Base-by-base conservation (phyloP, 805 yeast genomes). In the Candida morakotiae region DNA sequence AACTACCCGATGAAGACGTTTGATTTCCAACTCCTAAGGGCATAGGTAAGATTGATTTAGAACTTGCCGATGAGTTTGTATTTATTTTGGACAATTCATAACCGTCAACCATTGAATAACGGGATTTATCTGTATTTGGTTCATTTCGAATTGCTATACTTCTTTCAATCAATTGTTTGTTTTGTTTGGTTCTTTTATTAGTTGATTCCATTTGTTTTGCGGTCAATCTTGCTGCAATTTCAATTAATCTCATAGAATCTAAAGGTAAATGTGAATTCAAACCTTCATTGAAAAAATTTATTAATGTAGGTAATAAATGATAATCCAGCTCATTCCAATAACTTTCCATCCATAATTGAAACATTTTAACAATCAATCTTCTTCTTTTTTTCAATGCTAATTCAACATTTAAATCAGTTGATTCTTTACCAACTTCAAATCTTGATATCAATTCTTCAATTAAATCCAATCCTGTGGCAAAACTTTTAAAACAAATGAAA, bases 301-400 rank as follows among this genome's bases (percentile, higher is more conserved):
- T 71, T 50, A 87, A 62, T 0, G 87, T 81, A 9, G 93, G 77
- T 31, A 88, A 61, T 27, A 81, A 64, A 18, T 58, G 60, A 43
- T 73, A 75, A 55, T 88, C 95, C 5, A 59, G 38, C 29, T 71
- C 68, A 44, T 80, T 77, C 96, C 96, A 91, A 55, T 83, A 88
- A 35, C 93, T 81, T 57, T 87, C 95, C 57, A 91, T 62, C 98
- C 98, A 91, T 24, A 77, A 65, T 55, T 79, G 84, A 53, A 88
- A 76, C 56, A 83, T 69, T 45, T 75, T 77, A 46, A 82, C 77
- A 27, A 87, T 79, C 32, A 83, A 60, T 43, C 78, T 76, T 52
- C 91, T 66, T 55, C 93, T 71, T 44, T 71, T 79, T 49, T 74
- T 78, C 27, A 77, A 45, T 45, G 49, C 56, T 8, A 64, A 53